These are phyloP conservation scores for Scheffersomyces insectosa DNA, from an alignment of 1,139 yeast genomes.

Conservation along the genomic window DNA sequence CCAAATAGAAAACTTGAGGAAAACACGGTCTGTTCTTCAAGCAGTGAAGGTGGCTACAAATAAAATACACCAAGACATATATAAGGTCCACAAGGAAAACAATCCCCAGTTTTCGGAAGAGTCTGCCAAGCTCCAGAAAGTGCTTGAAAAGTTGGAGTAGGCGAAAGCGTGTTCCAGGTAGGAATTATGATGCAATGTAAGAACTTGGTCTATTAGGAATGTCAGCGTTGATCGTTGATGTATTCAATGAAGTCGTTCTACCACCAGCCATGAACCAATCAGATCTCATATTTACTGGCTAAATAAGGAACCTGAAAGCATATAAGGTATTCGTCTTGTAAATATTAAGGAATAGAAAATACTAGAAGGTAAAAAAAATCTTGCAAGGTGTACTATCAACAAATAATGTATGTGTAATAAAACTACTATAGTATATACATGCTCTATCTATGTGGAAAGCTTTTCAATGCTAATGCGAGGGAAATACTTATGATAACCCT, in stretches of 20 bases:
- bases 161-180: slow-evolving; percentile 1
- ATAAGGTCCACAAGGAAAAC: slow-evolving; percentile 17
- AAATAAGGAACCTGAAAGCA: not conserved
- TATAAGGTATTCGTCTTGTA: not conserved
- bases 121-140: slow-evolving; percentile 4
- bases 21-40: slow-evolving; percentile 31
- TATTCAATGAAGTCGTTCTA: too few species aligned
- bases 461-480: slow-evolving; percentile 27
- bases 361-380: not conserved
- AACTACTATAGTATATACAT: not conserved
- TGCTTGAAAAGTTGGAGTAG: not conserved
- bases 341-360: not conserved
- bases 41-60: slow-evolving; percentile 28
- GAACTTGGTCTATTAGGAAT: not conserved
- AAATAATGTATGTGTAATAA: not conserved
- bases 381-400: not conserved
- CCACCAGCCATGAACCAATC: not conserved
- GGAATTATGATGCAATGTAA: not conserved
- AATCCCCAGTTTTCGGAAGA: slow-evolving; percentile 8
- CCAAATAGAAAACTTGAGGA: slow-evolving; percentile 21
- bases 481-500: slow-evolving; percentile 42
- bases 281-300: not conserved
- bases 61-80: slow-evolving; percentile 26
- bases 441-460: not conserved
- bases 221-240: too few species aligned